Base-by-base conservation (phyloP, 805 yeast genomes). In the Wickerhamomyces queroliae region DNA sequence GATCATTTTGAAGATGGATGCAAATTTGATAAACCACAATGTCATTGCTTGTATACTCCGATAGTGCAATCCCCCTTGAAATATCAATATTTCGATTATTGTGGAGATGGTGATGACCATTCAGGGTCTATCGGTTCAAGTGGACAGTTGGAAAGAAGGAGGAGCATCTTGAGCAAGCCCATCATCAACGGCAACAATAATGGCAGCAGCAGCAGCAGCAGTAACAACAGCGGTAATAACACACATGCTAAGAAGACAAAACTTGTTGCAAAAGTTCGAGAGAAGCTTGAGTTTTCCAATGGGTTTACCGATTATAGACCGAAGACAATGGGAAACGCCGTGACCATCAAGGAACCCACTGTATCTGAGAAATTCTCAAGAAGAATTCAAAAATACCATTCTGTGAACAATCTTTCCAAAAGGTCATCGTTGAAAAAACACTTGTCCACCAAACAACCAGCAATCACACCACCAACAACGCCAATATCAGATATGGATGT, bases 1-100 rank as follows among this genome's bases (percentile, higher is more conserved):
- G 17, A 18, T 11, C 23, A 36, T 13, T 11, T 39, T 31, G 24
- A 33, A 11, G 7, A 19, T 4, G 7, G 25, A 3, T 9, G 9
- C 6, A 33, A 10, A 18, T 25, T 21, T 18, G 5, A 18, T 18
- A 10, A 12, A 4, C 12, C 7, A 21, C 15, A 31, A 4, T 50
- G 55, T 39, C 32, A 38, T 36, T 52, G 52, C 19, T 37, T 43
- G 40, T 17, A 32, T 23, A 32, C 25, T 12, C 42, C 47, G 19
- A 37, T 53, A 25, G 45, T 44, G 12, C 42, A 36, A 15, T 41
- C 43, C 5, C 44, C 46, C n/a, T 36, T 28, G 17, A 36, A 38
- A 10, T 31, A 34, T 32, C 36, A 27, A 27, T 13, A 25, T 26
- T 37, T 28, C 20, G 36, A 41, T 23, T 11, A 23, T 23, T 23